Base-by-base conservation (phyloP, 202 grass and related monocot species). In the Zizania palustris region DNA sequence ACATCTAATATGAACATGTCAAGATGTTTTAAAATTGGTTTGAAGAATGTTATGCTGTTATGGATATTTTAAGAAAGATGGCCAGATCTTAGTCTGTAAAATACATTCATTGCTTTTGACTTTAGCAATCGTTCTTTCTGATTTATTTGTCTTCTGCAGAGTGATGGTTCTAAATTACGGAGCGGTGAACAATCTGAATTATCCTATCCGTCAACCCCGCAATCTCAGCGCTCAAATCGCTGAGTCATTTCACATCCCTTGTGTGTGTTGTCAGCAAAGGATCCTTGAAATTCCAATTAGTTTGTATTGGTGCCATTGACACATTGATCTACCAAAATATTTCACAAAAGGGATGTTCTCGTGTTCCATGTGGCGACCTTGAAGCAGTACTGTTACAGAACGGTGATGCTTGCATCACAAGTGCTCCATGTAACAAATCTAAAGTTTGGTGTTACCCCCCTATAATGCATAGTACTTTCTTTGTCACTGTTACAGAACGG, bases 181-280 rank as follows among this genome's bases (percentile, higher is more conserved):
- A 87, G 14, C 72, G 59, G 43, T 68, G 88, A 90, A 73, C 84
- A 87, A 20, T 90, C 53, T 80, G 80, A 80, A 34, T 76, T 74
- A 46, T 81, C 84, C 20, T 63, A 87, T 50, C 76, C 80, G 4
- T 81, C 88, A 60, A 86, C 88, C 75, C 88, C 84, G 20, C 88
- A 87, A 46, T 80, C 75, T 60, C 51, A 80, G 48, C 33, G 55
- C 44, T 84, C 71, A 56, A 90, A 76, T 80, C 72, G 58, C 41
- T 87, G 57, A 90, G 62, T 83, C 76, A 38, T 65, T 44, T 48
- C 5, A 0, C n/a, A 20, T 79, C 41, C 55, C 55, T 28, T 65
- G 45, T 62, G 22, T 53, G 54, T 13, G 7, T 56, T 57, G 7
- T 66, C 57, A 48, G 69, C 6, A 40, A 72, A 86, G 42, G 66